phyloP scores from a whole-genome alignment of 495 filamentous ascomycete species.

The Xeromyces bisporus region DNA sequence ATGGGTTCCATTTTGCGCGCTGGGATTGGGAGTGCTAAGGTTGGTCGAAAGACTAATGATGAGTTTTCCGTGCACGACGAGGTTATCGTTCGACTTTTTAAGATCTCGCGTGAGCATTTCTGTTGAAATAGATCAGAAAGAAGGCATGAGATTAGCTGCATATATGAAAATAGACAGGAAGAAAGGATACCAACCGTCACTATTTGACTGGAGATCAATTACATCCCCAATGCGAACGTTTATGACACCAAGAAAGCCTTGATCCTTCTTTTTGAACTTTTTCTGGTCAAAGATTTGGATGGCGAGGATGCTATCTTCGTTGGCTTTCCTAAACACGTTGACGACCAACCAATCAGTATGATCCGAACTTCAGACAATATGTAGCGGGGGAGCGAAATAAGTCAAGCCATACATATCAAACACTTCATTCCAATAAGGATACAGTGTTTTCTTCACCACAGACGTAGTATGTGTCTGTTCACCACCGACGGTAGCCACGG shows the following conservation, averaged over 20 bases:
- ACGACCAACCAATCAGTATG: constrained; percentile 1
- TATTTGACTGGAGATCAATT: constrained; percentile 72
- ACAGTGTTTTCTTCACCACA: constrained; percentile 92
- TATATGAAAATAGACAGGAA: constrained; percentile 1
- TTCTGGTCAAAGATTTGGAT: constrained; percentile 99
- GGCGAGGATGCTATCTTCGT: constrained; percentile 87
- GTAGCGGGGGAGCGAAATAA: neutral
- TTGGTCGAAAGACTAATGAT: constrained; percentile 94
- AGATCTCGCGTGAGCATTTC: constrained; percentile 98
- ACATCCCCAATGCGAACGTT: constrained; percentile 90
- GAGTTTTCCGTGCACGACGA: constrained; percentile 92
- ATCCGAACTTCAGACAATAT: neutral
- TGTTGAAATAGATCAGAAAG: constrained; percentile 9
- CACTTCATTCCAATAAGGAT: constrained; percentile 97
- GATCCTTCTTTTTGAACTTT: constrained; percentile 99
- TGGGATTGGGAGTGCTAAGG: constrained; percentile 39
- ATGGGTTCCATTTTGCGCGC: constrained; percentile 21
- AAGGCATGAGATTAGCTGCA: constrained; percentile 6
- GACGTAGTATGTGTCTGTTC: constrained; percentile 93
- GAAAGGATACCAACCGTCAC: constrained; percentile 55
- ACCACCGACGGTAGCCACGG: constrained; percentile 87
- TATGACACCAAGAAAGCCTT: constrained; percentile 94
- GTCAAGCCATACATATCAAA: constrained; percentile 69
- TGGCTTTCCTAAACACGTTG: constrained; percentile 44
- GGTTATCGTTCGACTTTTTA: constrained; percentile 95